These are phyloP conservation scores for Talaromyces sp. DNA, from an alignment of 2,329 filamentous ascomycete species.

Conservation along the genomic window DNA sequence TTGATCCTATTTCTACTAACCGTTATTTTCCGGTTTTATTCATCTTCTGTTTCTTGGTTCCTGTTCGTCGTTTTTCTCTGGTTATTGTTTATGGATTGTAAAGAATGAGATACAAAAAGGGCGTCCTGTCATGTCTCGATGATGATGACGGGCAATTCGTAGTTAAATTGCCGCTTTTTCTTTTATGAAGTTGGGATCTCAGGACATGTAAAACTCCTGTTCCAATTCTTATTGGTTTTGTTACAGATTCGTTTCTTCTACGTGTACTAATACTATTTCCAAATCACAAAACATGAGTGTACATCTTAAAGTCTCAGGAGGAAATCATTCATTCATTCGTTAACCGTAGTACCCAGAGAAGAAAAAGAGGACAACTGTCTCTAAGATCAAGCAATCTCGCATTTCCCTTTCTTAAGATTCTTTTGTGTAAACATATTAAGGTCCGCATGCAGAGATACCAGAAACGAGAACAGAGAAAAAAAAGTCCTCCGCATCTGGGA, in stretches of 20 bases:
- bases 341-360: neutral
- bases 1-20: neutral
- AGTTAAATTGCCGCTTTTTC: too few species aligned
- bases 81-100: too few species aligned
- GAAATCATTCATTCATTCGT: conserved; percentile 1
- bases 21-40: neutral
- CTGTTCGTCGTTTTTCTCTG: too few species aligned
- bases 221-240: too few species aligned
- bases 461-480: neutral
- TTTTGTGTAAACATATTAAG: neutral
- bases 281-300: neutral
- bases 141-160: too few species aligned
- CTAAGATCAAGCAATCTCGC: neutral
- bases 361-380: neutral
- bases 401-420: neutral
- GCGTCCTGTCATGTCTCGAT: too few species aligned
- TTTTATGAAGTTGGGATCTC: too few species aligned
- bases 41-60: neutral
- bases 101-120: too few species aligned
- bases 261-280: too few species aligned
- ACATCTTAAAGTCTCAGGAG: too few species aligned
- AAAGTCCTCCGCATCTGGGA: conserved; percentile 3
- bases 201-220: too few species aligned
- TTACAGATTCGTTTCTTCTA: too few species aligned
- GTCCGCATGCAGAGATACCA: neutral